phyloP scores from a whole-genome alignment of 2,329 filamentous ascomycete species.

The Onygena corvina region DNA sequence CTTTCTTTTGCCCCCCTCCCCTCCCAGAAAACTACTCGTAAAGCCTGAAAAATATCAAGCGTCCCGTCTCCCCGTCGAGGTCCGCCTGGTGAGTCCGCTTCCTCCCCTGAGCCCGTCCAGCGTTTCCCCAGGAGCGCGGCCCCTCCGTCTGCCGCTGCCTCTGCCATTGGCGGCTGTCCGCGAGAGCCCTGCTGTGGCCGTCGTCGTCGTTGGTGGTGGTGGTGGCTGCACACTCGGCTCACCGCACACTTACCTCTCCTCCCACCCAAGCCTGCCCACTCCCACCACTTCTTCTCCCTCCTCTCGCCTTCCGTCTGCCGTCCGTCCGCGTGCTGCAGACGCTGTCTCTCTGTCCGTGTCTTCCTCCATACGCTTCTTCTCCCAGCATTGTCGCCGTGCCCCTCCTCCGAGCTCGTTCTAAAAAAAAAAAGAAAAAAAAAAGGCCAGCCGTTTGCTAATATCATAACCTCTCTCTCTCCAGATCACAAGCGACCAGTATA shows the following conservation, averaged over 20 bases:
- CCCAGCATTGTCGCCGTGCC: constrained; percentile 8
- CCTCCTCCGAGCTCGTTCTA: neutral
- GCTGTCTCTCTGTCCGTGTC: constrained; percentile 6
- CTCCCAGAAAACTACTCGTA: constrained; percentile 24
- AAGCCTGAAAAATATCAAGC: constrained; percentile 14
- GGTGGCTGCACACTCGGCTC: neutral
- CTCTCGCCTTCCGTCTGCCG: constrained; percentile 2
- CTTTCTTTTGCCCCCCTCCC: constrained; percentile 19
- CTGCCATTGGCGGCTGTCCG: neutral
- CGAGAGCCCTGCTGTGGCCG: neutral
- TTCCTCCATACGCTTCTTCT: constrained; percentile 22
- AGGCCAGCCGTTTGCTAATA: constrained; percentile 11
- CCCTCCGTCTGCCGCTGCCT: neutral
- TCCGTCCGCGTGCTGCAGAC: no score
- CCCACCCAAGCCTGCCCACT: neutral
- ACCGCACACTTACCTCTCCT: neutral
- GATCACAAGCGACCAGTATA: constrained; percentile 4
- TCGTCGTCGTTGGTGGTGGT: neutral
- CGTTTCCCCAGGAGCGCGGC: neutral
- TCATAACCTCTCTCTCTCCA: neutral
- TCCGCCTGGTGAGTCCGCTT: constrained; percentile 13
- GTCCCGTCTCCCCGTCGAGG: constrained; percentile 12
- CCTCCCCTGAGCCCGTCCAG: neutral
- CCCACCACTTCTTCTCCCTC: neutral
- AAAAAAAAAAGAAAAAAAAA: neutral